These are phyloP conservation scores for Aspergillus candidus DNA, from an alignment of 2,329 filamentous ascomycete genomes.

Conservation along the genomic window DNA sequence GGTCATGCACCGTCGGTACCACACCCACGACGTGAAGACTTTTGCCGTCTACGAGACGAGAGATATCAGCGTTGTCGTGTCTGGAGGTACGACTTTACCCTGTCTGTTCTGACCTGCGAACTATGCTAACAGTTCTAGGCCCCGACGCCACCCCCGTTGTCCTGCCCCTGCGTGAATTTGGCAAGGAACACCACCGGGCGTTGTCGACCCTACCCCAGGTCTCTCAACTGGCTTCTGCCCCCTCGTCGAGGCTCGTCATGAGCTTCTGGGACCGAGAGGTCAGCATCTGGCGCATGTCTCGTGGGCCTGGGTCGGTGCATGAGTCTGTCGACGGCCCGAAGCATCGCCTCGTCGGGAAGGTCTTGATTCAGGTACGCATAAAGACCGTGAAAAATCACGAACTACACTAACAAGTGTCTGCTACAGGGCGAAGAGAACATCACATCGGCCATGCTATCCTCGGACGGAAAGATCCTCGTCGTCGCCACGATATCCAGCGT, in stretches of 20 bases:
- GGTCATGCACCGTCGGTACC: constrained; percentile 77
- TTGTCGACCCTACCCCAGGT: constrained; percentile 79
- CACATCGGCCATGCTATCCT: constrained; percentile 65
- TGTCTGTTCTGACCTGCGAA: background rate
- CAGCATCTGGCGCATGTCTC: constrained; percentile 65
- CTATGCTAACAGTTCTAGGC: constrained; percentile 45
- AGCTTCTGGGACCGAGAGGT: constrained; percentile 92
- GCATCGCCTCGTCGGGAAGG: constrained; percentile 57
- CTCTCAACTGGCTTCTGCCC: constrained; percentile 65
- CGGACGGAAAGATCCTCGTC: constrained; percentile 66
- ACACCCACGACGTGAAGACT: constrained; percentile 90
- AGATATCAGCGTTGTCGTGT: constrained; percentile 78
- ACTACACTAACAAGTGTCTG: constrained; percentile 7
- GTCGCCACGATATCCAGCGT: constrained; percentile 68
- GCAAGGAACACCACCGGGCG: constrained; percentile 71
- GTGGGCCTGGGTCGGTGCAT: constrained; percentile 42
- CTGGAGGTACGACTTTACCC: constrained; percentile 63
- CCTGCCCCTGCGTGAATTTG: constrained; percentile 70
- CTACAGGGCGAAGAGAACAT: constrained; percentile 70
- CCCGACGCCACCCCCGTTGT: constrained; percentile 80
- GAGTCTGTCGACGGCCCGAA: constrained; percentile 37
- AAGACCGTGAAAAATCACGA: constrained; percentile 6
- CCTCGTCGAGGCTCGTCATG: constrained; percentile 67
- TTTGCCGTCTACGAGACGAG: constrained; percentile 85
- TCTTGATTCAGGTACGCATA: constrained; percentile 47